Evolutionary conservation across 129 eudicot species (phyloP), one percentile per base, ranked within the genome.

Genomic region (Mikania micrantha): DNA sequence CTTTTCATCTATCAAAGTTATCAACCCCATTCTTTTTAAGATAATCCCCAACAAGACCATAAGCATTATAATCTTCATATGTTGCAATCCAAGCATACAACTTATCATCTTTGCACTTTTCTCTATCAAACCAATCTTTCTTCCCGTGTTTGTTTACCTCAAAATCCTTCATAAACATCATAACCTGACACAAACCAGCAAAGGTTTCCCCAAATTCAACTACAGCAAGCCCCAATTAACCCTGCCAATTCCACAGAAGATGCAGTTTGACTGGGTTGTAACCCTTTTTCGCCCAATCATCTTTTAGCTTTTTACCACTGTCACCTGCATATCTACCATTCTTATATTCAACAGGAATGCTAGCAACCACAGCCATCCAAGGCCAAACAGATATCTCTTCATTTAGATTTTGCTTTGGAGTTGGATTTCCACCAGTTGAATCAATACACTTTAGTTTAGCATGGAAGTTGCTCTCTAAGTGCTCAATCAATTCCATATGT

Each of bases 301-400:
- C 94, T 77, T 49, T 89, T 56, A 85, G 29, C 7, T 77, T 85
- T 47, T 74, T 72, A 56, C 87, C 87, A 83, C 86, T 69, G 5
- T n/a, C n/a, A n/a, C n/a, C n/a, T n/a, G n/a, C n/a, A n/a, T n/a
- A n/a, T n/a, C 79, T 86, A 61, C 73, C 59, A 36, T n/a, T n/a
- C n/a, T 74, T 35, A 12, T 11, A 60, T 44, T 65, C 62, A 47
- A 69, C 56, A 13, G 87, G 88, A 36, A 85, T 64, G 68, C 86
- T 89, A 17, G 90, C 94, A 22, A 89, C 78, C 27, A 89, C 71
- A 7, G 73, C 94, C 90, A 83, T 85, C 86, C 86, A 89, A 64
- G 96, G 96, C 79, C 77, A 85, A 47, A 89, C 96, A 42, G 74
- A 35, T n/a, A 11, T 87, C 57, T 89, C 93, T 13, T 89, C 90